Evolutionary conservation across 257 asterid genomes (phyloP).

Genomic region (Gentiana macrophylla): DNA sequence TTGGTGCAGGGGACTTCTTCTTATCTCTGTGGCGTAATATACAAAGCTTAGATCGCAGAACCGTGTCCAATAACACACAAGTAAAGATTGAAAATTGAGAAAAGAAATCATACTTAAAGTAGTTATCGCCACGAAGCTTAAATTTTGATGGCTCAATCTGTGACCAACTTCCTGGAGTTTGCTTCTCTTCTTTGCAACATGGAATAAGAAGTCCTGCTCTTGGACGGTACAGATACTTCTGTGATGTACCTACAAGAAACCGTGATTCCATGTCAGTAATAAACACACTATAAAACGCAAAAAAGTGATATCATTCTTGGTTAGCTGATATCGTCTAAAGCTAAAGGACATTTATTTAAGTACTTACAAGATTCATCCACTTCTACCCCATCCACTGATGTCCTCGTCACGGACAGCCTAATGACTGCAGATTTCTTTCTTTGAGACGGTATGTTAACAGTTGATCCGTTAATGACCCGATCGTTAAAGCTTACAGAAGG

Average conservation of each 20-base stretch:
- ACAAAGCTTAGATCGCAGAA: constrained; percentile 2
- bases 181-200: constrained; percentile 56
- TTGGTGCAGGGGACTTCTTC: constrained; percentile 79
- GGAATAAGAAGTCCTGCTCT: constrained; percentile 79
- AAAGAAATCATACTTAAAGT: constrained; percentile 52
- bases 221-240: constrained; percentile 62
- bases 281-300: background rate
- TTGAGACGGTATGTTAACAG: constrained; percentile 39
- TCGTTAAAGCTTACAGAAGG: constrained; percentile 70
- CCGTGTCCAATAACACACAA: background rate
- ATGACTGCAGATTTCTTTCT: constrained; percentile 64
- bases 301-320: background rate
- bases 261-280: constrained; percentile 4
- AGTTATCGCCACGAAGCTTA: constrained; percentile 78
- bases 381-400: constrained; percentile 65
- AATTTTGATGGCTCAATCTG: constrained; percentile 69
- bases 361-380: constrained; percentile 42
- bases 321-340: too few species aligned
- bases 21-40: constrained; percentile 59
- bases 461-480: constrained; percentile 31
- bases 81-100: constrained; percentile 1
- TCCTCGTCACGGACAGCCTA: constrained; percentile 71
- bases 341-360: background rate
- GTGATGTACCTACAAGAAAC: constrained; percentile 47
- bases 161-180: constrained; percentile 70